Conservation (phyloP, 179 eudicot genomes). For the Nepenthes alata region DNA sequence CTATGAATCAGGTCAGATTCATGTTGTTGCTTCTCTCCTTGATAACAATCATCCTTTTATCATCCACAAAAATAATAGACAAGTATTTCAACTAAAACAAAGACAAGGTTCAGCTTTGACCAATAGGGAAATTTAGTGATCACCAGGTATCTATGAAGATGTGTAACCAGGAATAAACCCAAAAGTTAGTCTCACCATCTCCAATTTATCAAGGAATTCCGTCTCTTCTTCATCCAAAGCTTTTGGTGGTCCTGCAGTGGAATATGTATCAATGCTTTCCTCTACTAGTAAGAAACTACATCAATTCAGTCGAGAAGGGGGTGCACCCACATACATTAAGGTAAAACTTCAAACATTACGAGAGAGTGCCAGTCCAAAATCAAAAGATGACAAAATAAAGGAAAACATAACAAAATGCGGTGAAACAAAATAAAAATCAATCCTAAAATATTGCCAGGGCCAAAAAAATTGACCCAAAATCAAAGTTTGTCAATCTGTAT, state of each 20-base stretch:
- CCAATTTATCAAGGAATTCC: slow-evolving; percentile 73
- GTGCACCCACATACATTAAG: no score
- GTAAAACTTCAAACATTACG: neutral
- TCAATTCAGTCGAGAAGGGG: no score
- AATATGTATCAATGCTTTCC: neutral
- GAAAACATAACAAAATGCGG: no score
- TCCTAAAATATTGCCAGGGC: no score
- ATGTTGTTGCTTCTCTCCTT: no score
- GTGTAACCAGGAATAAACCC: no score
- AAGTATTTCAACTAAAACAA: neutral
- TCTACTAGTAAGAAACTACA: neutral
- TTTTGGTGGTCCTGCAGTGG: slow-evolving; percentile 85
- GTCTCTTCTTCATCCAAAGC: slow-evolving; percentile 96
- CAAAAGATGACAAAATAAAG: no score
- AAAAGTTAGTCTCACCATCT: slow-evolving; percentile 34
- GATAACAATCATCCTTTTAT: neutral
- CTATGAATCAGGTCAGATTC: no score
- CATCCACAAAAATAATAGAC: neutral
- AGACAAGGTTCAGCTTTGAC: slow-evolving; percentile 1
- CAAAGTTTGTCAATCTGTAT: no score
- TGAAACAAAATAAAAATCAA: neutral
- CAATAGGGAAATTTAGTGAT: neutral
- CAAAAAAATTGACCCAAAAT: no score
- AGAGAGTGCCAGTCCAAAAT: no score
- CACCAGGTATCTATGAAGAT: no score